These are phyloP conservation scores for Aspergillus carlsbadensis DNA, from an alignment of 495 filamentous ascomycete species.

Conservation along the genomic window DNA sequence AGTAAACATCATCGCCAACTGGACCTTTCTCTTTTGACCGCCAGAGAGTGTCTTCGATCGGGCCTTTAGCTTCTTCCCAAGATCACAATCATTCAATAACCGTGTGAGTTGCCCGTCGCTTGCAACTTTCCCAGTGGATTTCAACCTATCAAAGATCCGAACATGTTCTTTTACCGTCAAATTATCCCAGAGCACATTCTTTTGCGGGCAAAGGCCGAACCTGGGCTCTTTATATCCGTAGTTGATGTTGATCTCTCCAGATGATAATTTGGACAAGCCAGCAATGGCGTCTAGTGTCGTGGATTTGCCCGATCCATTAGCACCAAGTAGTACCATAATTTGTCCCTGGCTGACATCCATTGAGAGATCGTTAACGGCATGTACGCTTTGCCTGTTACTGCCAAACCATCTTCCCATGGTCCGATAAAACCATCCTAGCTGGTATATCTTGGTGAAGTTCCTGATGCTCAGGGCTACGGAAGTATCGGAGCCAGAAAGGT, in stretches of 20 bases:
- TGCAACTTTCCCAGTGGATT: conserved; percentile 54
- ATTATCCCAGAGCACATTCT: conserved; percentile 86
- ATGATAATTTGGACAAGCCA: conserved; percentile 68
- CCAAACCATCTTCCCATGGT: conserved; percentile 46
- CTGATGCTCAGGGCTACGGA: conserved; percentile 59
- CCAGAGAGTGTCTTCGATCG: conserved; percentile 71
- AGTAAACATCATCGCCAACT: conserved; percentile 90
- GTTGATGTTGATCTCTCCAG: conserved; percentile 64
- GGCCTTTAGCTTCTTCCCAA: conserved; percentile 66
- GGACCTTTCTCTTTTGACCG: conserved; percentile 87
- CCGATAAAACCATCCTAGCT: conserved; percentile 59
- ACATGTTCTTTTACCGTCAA: conserved; percentile 82
- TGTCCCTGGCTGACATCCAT: conserved; percentile 68
- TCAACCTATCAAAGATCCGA: conserved; percentile 72
- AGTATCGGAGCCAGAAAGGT: conserved; percentile 40
- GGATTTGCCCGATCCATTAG: conserved; percentile 84
- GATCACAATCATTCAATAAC: conserved; percentile 66
- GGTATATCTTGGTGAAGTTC: conserved; percentile 72
- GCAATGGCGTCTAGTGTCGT: conserved; percentile 86
- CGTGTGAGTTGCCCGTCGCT: conserved; percentile 52
- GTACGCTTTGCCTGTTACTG: conserved; percentile 58
- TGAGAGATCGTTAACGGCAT: conserved; percentile 69
- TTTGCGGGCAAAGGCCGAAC: conserved; percentile 84
- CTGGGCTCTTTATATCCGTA: conserved; percentile 61
- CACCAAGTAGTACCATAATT: conserved; percentile 78